Base-by-base conservation (phyloP, 495 filamentous ascomycete genomes). In the Penicillium mononematosum region DNA sequence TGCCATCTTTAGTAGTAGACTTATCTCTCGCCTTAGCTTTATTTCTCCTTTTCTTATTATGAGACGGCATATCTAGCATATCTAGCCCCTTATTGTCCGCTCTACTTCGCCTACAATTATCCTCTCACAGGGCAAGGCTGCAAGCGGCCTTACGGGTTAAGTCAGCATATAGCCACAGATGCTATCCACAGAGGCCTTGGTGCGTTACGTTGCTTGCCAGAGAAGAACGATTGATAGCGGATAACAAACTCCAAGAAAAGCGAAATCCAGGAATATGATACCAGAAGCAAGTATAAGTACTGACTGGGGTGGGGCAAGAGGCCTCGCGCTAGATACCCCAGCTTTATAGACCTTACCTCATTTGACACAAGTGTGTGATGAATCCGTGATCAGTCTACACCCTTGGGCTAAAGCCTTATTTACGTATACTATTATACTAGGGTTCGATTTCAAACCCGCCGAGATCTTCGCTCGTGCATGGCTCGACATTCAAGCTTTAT, bases 401-500 rank as follows among this genome's bases (percentile, higher is more conserved):
- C 10, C 31, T 29, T 8, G 27, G 27, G 7, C 27, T 8, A 29
- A 34, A 34, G 10, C 31, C 31, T 34, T 34, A 12, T 10, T 17
- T 39, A 9, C 36, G 7, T 9, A 17, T 42, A 16, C 6, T 32
- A 31, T 20, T 11, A 3, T 32, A 38, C 44, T 59, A 61, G 61
- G 61, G 53, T 50, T 17, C 17, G 9, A 19, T 48, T 12, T 39
- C 36, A 17, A 17, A 17, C 16, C n/a, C 6, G 36, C 17, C 29
- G 41, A 50, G 58, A 53, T 60, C 16, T 41, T 58, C 57, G 60
- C 34, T 59, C 22, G 42, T 57, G 43, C 52, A 24, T 55, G 25
- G 53, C 38, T 49, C 45, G 59, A 58, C 27, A 41, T 50, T 54
- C 49, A 45, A 61, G 25, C 16, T 58, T 66, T 61, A 63, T 60